Percentiles rank a stretch among this genome's conserved stretches.
Conservation (phyloP, 768 basidiomycete genomes). For the Boletus reticuloceps region DNA sequence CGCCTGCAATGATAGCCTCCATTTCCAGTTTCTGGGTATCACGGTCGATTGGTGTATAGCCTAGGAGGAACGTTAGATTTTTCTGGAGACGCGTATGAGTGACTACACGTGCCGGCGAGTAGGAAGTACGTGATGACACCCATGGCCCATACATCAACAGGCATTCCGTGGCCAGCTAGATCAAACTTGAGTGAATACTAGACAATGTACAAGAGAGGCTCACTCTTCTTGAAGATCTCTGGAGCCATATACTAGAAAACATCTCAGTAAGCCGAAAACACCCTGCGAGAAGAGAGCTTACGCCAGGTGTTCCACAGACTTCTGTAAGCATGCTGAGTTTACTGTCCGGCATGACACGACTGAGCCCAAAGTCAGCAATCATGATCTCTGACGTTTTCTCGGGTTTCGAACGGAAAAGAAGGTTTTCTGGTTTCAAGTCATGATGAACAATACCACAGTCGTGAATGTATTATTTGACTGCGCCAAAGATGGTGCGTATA, state of each 20-base stretch:
- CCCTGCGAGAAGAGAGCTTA: slow-evolving; percentile 34
- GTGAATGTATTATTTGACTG: slow-evolving; percentile 93
- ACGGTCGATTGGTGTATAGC: slow-evolving; percentile 96
- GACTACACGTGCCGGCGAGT: slow-evolving; percentile 52
- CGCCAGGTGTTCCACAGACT: slow-evolving; percentile 92
- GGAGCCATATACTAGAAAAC: slow-evolving; percentile 81
- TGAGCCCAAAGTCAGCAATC: slow-evolving; percentile 96
- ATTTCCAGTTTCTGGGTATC: slow-evolving; percentile 87
- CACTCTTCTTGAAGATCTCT: slow-evolving; percentile 91
- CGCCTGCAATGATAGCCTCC: slow-evolving; percentile 91
- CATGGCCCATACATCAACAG: slow-evolving; percentile 97
- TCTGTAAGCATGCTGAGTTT: slow-evolving; percentile 88
- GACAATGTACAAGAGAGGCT: slow-evolving; percentile 21
- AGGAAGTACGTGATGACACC: slow-evolving; percentile 98
- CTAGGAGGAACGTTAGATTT: slow-evolving; percentile 30
- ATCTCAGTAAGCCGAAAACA: slow-evolving; percentile 5
- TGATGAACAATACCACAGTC: slow-evolving; percentile 91
- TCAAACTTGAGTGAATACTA: neutral
- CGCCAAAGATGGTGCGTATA: slow-evolving; percentile 79
- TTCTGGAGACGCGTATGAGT: neutral
- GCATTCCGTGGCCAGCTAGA: slow-evolving; percentile 86
- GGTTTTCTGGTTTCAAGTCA: slow-evolving; percentile 97
- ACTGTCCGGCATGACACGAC: slow-evolving; percentile 87
- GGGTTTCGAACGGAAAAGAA: slow-evolving; percentile 84
- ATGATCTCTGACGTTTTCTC: slow-evolving; percentile 89